These are phyloP conservation scores for Aspergillus homomorphus DNA, from an alignment of 495 filamentous ascomycete species.

Conservation along the genomic window DNA sequence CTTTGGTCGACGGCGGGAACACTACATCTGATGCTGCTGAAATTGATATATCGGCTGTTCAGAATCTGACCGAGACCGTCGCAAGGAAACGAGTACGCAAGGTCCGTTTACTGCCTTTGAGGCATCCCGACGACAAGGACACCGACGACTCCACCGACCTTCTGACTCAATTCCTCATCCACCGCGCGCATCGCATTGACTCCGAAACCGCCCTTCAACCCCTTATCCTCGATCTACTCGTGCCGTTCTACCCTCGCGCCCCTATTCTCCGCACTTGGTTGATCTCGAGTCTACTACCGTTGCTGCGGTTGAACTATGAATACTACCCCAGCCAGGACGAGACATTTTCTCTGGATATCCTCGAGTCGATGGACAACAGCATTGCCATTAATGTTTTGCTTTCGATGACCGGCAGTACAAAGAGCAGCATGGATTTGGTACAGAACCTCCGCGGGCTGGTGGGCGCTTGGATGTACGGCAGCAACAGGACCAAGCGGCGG, in stretches of 20 bases:
- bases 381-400: slow-evolving; percentile 67
- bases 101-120: slow-evolving; percentile 64
- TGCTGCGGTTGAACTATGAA: slow-evolving; percentile 79
- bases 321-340: slow-evolving; percentile 65
- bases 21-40: slow-evolving; percentile 23
- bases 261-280: slow-evolving; percentile 68
- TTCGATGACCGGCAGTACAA: slow-evolving; percentile 53
- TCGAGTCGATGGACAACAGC: slow-evolving; percentile 54
- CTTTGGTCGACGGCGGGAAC: slow-evolving; percentile 47
- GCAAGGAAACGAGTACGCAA: slow-evolving; percentile 68
- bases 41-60: slow-evolving; percentile 58
- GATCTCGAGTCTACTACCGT: slow-evolving; percentile 72
- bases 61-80: slow-evolving; percentile 58
- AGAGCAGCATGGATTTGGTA: slow-evolving; percentile 47
- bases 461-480: slow-evolving; percentile 79
- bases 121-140: slow-evolving; percentile 44
- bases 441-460: slow-evolving; percentile 73
- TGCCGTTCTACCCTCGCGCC: slow-evolving; percentile 70
- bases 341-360: slow-evolving; percentile 55
- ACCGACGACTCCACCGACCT: slow-evolving; percentile 48
- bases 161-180: slow-evolving; percentile 69
- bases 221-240: slow-evolving; percentile 66
- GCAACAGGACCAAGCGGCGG: slow-evolving; percentile 58
- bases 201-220: slow-evolving; percentile 71
- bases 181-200: slow-evolving; percentile 73